Base-by-base conservation (phyloP, 495 filamentous ascomycete species). In the Aspergillus sclerotioniger region DNA sequence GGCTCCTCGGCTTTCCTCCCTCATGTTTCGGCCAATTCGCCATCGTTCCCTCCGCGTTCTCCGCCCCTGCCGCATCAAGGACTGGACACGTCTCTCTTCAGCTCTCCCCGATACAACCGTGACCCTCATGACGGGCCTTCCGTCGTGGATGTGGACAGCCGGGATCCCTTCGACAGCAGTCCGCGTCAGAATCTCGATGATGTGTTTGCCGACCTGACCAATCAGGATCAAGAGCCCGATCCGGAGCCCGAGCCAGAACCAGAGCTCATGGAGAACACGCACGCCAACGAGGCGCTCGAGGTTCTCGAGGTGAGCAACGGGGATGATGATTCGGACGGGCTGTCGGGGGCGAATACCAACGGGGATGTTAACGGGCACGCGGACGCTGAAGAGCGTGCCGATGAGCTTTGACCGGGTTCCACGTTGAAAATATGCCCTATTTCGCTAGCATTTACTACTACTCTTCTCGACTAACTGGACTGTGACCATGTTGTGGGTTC, bases 191-290 rank as follows among this genome's bases (percentile, higher is more conserved):
- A 77, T 37, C 56, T 78, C 32, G 76, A 77, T 48, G 76, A 80
- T 57, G 69, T 80, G 10, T 80, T 80, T 61, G 76, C 76, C 7
- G 76, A 78, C 29, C 52, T 80, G 32, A 80, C 76, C 0, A 80
- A 80, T 47, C 71, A 80, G 61, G 76, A 79, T 53, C 64, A 59
- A 6, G 73, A 77, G 6, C 62, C 60, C 12, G 74, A 77, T 13
- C 35, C 61, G 12, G 71, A 63, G 31, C 54, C 48, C 6, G 63
- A 67, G 32, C 61, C 33, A 19, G 61, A 75, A 48, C 58, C 61
- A 0, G 65, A 70, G 46, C 60, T 65, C 12, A 76, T 78, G 71
- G 76, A 78, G 50, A 80, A 77, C 55, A 71, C 71, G 8, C 77
- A 80, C 59, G 75, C 75, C 12, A 76, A 71, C 31, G 77, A 80